These are phyloP conservation scores for Smittium culicis DNA, from an alignment of 371 early-diverging fungal genomes.

Conservation along the genomic window DNA sequence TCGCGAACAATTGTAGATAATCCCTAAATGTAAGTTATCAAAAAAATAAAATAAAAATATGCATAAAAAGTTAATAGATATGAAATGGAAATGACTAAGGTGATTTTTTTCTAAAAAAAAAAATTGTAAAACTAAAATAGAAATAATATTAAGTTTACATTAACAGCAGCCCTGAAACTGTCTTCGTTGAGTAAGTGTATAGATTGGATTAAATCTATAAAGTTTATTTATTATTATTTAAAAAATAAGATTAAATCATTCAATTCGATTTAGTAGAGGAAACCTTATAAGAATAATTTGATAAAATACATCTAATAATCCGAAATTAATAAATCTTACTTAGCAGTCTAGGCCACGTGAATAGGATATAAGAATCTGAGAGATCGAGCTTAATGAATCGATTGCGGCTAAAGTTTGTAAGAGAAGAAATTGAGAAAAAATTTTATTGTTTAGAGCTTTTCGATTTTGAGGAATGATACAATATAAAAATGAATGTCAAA, in stretches of 20 bases:
- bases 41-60: no score
- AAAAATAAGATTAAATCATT: no score
- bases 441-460: no score
- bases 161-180: constrained; percentile 10
- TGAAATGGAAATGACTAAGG: no score
- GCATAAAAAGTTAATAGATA: no score
- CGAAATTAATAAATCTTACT: not conserved
- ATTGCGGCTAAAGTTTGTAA: not conserved
- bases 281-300: no score
- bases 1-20: not conserved
- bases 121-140: not conserved
- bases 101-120: no score
- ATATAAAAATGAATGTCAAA: no score
- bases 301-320: no score
- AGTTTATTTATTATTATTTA: no score
- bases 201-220: not conserved
- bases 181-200: not conserved
- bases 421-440: not conserved
- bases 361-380: not conserved
- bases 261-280: no score
- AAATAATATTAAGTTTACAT: not conserved
- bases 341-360: constrained; percentile 11
- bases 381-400: constrained; percentile 10
- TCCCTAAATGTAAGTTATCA: not conserved
- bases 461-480: no score